Conservation (phyloP, 2,329 filamentous ascomycete species). For the Diaporthe helianthi region DNA sequence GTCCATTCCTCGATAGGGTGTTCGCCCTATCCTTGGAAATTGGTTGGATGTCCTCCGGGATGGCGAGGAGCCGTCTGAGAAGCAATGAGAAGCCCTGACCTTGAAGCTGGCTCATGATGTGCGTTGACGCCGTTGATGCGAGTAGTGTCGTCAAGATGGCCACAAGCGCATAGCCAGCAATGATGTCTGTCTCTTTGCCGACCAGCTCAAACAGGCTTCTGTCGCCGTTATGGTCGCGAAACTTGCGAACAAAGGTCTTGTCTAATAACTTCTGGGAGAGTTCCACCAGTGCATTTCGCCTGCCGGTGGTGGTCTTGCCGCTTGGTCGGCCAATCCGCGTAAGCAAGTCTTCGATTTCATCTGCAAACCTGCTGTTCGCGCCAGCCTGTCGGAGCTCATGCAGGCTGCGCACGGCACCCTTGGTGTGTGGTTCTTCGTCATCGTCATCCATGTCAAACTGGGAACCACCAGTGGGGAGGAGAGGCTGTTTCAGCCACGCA, state of each 20-base stretch:
- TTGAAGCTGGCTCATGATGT: conserved; percentile 64
- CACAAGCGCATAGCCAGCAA: conserved; percentile 69
- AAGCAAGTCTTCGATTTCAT: conserved; percentile 70
- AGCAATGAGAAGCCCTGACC: conserved; percentile 61
- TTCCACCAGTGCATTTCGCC: conserved; percentile 66
- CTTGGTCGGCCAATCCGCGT: conserved; percentile 64
- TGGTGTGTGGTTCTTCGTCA: conserved; percentile 50
- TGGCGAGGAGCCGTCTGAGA: conserved; percentile 61
- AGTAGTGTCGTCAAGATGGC: conserved; percentile 70
- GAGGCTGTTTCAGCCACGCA: conserved; percentile 37
- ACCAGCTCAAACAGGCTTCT: conserved; percentile 70
- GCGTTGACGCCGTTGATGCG: conserved; percentile 64
- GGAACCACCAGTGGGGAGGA: conserved; percentile 38
- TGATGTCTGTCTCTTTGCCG: conserved; percentile 63
- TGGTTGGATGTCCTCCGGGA: conserved; percentile 61
- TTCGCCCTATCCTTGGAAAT: conserved; percentile 69
- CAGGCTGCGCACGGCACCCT: conserved; percentile 65
- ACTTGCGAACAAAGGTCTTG: conserved; percentile 70
- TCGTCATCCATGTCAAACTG: conserved; percentile 50
- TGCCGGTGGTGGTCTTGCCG: conserved; percentile 55
- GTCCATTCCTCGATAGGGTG: conserved; percentile 73
- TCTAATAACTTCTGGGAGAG: conserved; percentile 65
- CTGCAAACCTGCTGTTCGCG: conserved; percentile 69
- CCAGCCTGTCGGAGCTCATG: conserved; percentile 72
- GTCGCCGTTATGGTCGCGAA: conserved; percentile 77